A percentile compares a stretch with the other conserved stretches of the same genome.
These are phyloP conservation scores for Aegilops tauschii DNA, from an alignment of 176 grass and related monocot species.

Conservation along the genomic window DNA sequence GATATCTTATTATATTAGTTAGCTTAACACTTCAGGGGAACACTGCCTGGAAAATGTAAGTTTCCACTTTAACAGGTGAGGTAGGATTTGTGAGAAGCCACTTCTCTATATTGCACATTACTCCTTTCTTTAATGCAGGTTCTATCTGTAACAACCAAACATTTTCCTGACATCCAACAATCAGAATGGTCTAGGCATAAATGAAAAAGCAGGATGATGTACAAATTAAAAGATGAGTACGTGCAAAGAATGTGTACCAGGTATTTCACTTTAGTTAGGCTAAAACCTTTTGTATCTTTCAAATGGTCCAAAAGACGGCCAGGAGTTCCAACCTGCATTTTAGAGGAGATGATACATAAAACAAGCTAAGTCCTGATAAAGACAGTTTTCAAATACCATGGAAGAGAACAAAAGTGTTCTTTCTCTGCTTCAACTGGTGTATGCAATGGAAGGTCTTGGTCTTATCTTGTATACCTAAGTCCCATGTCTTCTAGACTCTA, in stretches of 20 bases:
- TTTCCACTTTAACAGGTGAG: not conserved
- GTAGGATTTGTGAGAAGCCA: not conserved
- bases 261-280: conserved; percentile 21
- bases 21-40: not conserved
- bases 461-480: not conserved
- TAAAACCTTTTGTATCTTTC: conserved; percentile 27
- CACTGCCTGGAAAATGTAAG: not conserved
- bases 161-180: not conserved
- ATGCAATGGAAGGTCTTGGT: not conserved
- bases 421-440: not conserved
- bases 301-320: conserved; percentile 30
- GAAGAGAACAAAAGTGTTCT: not conserved
- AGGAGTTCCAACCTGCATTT: conserved; percentile 79
- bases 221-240: not conserved
- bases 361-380: not conserved
- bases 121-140: not conserved
- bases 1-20: not conserved
- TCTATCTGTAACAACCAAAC: not conserved
- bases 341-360: conserved; percentile 18
- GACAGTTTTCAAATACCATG: not conserved
- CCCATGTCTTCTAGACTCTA: not conserved
- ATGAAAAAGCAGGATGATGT: not conserved
- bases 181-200: not conserved
- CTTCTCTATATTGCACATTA: not conserved
- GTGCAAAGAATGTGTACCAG: not conserved